Evolutionary conservation across 2,329 filamentous ascomycete genomes (phyloP), one percentile per base, ranked within the genome.

Genomic region (Penicillium occitanis): DNA sequence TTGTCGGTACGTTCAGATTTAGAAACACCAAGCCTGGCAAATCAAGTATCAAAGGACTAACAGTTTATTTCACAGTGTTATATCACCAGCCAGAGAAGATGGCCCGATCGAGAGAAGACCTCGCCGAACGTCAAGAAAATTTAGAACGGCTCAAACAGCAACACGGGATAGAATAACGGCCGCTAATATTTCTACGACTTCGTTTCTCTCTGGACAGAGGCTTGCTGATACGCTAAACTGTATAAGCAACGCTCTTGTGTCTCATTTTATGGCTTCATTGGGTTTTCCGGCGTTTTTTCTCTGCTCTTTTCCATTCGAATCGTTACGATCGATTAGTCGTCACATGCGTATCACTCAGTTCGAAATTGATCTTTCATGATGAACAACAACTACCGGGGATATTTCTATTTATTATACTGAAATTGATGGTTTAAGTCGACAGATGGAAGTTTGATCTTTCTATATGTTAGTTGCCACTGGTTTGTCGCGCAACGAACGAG

Each of bases 61-160:
- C 33, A 25, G 2, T 40, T 25, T 30, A 8, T 13, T 30, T 35
- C 53, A 19, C 63, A 79, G 90, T 91, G 67, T 81, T 92, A 77
- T 91, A 91, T 76, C 90, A 92, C 77, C 90, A 91, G 78, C 89
- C 88, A 71, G 89, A 91, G 75, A 91, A 91, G 82, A 91, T 91
- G 88, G 81, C 87, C 77, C 92, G 91, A 81, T 91, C 92, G 84
- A 94, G 92, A 89, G 91, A 95, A 82, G 93, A 97, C 82, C 86
- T 98, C 76, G 92, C 94, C 76, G 90, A 92, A 75, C 92, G 95
- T 83, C 91, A 95, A 83, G 92, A 96, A 81, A 95, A 94, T 85
- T 89, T 99, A 91, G 94, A 96, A 87, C 91, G 92, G 84, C 89
- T 98, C 84, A 99, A 99, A 85, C 88, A 90, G 78, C 92, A 98